A percentile compares a stretch with the other conserved stretches of the same genome.
Conservation (phyloP, 495 filamentous ascomycete genomes). For the Aspergillus baeticus region DNA sequence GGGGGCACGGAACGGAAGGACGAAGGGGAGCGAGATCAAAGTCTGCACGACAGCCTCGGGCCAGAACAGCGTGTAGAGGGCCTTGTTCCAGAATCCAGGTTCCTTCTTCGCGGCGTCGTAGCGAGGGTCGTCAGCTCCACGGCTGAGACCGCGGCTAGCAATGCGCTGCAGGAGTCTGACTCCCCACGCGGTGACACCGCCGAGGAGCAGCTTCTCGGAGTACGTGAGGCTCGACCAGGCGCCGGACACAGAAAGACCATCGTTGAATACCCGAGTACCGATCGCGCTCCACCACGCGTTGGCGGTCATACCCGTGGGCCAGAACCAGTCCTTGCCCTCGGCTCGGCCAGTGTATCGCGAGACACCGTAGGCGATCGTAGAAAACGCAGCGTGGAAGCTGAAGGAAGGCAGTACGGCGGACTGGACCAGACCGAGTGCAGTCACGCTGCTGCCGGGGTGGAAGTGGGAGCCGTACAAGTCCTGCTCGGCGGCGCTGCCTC, state of each 20-base stretch:
- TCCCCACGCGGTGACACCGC: slow-evolving; percentile 55
- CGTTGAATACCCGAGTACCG: slow-evolving; percentile 40
- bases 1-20: slow-evolving; percentile 45
- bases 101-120: slow-evolving; percentile 51
- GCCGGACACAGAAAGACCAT: slow-evolving; percentile 34
- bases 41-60: slow-evolving; percentile 53
- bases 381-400: slow-evolving; percentile 42
- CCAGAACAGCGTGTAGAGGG: slow-evolving; percentile 47
- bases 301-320: slow-evolving; percentile 51
- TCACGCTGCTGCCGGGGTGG: neutral
- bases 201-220: slow-evolving; percentile 50
- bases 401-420: slow-evolving; percentile 52
- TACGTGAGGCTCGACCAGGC: slow-evolving; percentile 47
- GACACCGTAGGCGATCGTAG: slow-evolving; percentile 45
- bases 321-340: slow-evolving; percentile 58
- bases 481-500: neutral
- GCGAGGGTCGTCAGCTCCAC: slow-evolving; percentile 53
- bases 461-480: slow-evolving; percentile 2
- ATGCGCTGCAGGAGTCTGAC: slow-evolving; percentile 53
- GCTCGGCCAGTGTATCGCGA: slow-evolving; percentile 47
- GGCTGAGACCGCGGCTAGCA: slow-evolving; percentile 36
- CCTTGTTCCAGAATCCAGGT: slow-evolving; percentile 52
- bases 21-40: slow-evolving; percentile 55
- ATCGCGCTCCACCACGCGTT: slow-evolving; percentile 61
- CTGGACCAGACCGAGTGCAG: slow-evolving; percentile 45